Base-by-base conservation (phyloP, 306 rosid genomes). In the Cucurbita pepo region DNA sequence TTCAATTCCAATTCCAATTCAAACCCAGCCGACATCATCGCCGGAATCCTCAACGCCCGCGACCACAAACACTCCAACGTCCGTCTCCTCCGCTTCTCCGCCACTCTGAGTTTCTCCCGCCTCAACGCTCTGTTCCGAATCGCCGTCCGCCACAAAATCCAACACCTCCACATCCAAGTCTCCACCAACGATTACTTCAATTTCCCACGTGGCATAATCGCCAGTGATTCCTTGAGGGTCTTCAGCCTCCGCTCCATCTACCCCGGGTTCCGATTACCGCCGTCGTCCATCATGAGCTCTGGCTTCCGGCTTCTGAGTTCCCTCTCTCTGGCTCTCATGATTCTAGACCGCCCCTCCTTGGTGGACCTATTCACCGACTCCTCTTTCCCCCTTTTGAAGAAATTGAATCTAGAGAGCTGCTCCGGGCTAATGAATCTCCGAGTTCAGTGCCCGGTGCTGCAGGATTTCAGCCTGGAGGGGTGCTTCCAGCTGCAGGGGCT, bases 231-330 rank as follows among this genome's bases (percentile, higher is more conserved):
- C 1, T 45, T 92, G 0, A 82, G 71, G 30, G 76, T 77, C 13
- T 83, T 92, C 45, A 82, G 75, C 44, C 13, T 92, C 36, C 87
- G 77, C 72, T 92, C 96, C 0, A 71, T 71, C 10, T 52, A 58
- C 14, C 84, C 81, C 0, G 95, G 96, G 7, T 89, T 92, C 79
- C 87, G 90, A 2, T 71, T 92, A 34, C 96, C 96, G 3, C 97
- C 96, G 0, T 62, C 84, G 0, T 88, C 95, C 1, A 77, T 85
- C 1, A 85, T 88, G 86, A 81, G 48, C 8, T 65, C 59, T 2
- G 95, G 95, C 0, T 92, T 92, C 74, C 81, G 71, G 63, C 80
- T 71, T 5, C 78, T 92, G 5, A 87, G 82, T 4, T 78, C 78
- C 3, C 43, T 92, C 10, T 88, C 92, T 0, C 81, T 92, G 0